Evolutionary conservation across 208 protist genomes (phyloP).

Genomic region (Crithidia fasciculata): DNA sequence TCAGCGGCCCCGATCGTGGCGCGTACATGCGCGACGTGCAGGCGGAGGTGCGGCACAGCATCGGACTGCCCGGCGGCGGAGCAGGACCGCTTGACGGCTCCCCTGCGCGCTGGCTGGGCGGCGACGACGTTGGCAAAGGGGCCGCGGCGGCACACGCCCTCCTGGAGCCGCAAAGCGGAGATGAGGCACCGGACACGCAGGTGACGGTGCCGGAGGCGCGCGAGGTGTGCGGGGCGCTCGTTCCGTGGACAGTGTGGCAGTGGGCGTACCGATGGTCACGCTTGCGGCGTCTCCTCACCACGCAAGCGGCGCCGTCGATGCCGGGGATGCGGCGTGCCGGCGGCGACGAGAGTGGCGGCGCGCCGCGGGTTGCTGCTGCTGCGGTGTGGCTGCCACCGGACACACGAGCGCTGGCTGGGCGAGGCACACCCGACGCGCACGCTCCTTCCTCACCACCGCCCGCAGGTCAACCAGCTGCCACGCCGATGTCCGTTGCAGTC

Average conservation of each 20-base stretch:
- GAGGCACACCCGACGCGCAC: not conserved
- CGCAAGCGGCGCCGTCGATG: not conserved
- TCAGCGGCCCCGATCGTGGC: conserved; percentile 29
- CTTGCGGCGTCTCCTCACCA: conserved; percentile 27
- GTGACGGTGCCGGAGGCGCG: conserved; percentile 52
- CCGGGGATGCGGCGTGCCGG: not conserved
- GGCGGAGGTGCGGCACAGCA: conserved; percentile 45
- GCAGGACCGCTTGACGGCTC: conserved; percentile 5
- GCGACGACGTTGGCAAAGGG: not conserved
- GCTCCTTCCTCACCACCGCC: not conserved
- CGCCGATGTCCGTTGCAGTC: not conserved
- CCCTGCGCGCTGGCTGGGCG: not conserved
- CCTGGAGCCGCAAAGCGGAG: conserved; percentile 15
- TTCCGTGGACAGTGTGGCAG: conserved; percentile 90
- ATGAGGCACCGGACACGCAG: conserved; percentile 30
- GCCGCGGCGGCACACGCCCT: not conserved
- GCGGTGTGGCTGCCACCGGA: conserved; percentile 27
- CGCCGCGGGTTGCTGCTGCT: conserved; percentile 13
- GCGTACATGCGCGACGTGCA: conserved; percentile 53
- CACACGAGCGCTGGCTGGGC: not conserved
- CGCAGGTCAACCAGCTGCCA: not conserved
- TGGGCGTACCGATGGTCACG: conserved; percentile 80
- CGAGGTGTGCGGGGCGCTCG: conserved; percentile 45
- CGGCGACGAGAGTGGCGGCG: not conserved
- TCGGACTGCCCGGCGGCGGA: conserved; percentile 50